These are phyloP conservation scores for Ampelocalamus luodianensis DNA, from an alignment of 176 grass and related monocot genomes.

Conservation along the genomic window DNA sequence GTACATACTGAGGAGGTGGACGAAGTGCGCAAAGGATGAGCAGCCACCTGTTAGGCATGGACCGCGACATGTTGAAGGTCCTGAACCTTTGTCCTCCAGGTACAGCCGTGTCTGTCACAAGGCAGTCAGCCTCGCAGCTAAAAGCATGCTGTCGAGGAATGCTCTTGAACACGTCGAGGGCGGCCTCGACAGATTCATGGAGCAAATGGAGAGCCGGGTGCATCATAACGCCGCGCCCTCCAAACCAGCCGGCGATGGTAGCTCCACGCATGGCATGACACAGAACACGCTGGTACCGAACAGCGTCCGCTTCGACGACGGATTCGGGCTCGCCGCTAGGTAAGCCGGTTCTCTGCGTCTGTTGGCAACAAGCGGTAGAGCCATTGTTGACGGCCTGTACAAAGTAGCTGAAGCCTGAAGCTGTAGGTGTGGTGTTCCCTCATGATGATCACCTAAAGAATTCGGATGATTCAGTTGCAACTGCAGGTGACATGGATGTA, in stretches of 20 bases:
- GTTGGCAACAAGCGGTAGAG: not conserved
- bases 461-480: not conserved
- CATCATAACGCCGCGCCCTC: not conserved
- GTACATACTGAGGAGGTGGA: too few relatives aligned
- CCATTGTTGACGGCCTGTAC: not conserved
- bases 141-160: too few relatives aligned
- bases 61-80: too few relatives aligned
- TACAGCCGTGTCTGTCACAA: too few relatives aligned
- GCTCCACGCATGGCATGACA: slow-evolving; percentile 5
- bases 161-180: too few relatives aligned
- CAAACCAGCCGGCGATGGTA: slow-evolving; percentile 29
- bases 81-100: too few relatives aligned
- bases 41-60: too few relatives aligned
- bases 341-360: not conserved
- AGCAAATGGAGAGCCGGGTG: too few relatives aligned
- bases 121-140: too few relatives aligned
- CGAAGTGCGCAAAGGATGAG: too few relatives aligned
- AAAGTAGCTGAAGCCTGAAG: not conserved
- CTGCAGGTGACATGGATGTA: not conserved
- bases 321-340: slow-evolving; percentile 47
- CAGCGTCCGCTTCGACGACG: slow-evolving; percentile 46
- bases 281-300: slow-evolving; percentile 37
- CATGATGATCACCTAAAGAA: not conserved
- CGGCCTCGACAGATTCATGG: too few relatives aligned
- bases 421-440: not conserved